Percentiles rank a stretch among this genome's conserved stretches.
Evolutionary conservation across 2,329 filamentous ascomycete genomes (phyloP).

Genomic region (Fusarium multiceps): DNA sequence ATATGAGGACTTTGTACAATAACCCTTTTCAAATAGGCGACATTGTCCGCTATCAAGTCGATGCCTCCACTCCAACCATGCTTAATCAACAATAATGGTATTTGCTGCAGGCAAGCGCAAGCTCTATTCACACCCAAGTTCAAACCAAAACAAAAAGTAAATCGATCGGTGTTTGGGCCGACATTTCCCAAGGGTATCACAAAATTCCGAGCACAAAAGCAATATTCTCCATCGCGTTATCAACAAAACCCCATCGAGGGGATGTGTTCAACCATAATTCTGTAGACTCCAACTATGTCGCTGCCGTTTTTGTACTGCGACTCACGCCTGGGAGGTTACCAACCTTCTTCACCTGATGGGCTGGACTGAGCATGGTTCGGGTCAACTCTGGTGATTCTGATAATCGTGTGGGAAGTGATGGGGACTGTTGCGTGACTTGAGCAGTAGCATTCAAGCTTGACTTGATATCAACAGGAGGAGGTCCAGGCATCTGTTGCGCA

Average conservation of each 20-base stretch:
- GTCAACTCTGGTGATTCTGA: constrained; percentile 60
- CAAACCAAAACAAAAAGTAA: constrained; percentile 36
- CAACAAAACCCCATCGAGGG: constrained; percentile 35
- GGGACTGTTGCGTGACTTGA: constrained; percentile 44
- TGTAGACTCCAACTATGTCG: constrained; percentile 42
- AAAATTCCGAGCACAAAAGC: constrained; percentile 49
- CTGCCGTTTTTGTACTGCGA: constrained; percentile 52
- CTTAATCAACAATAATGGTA: constrained; percentile 23
- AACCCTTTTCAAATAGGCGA: constrained; percentile 30
- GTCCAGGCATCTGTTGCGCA: constrained; percentile 30
- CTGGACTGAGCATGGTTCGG: constrained; percentile 51
- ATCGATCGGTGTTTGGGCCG: constrained; percentile 40
- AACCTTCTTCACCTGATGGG: constrained; percentile 50
- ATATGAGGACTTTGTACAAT: constrained; percentile 42
- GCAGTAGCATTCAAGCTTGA: constrained; percentile 40
- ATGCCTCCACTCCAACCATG: constrained; percentile 33
- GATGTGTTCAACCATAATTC: constrained; percentile 24
- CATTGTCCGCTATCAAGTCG: constrained; percentile 21
- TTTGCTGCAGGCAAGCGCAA: constrained; percentile 21
- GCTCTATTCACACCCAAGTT: constrained; percentile 34
- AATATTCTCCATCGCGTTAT: constrained; percentile 41
- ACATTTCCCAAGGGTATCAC: constrained; percentile 54
- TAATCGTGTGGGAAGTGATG: constrained; percentile 43
- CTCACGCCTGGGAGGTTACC: constrained; percentile 47
- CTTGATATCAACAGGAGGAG: constrained; percentile 41